Conservation (phyloP, 1,139 yeast genomes). For the Casaregolazyma lundiana region DNA sequence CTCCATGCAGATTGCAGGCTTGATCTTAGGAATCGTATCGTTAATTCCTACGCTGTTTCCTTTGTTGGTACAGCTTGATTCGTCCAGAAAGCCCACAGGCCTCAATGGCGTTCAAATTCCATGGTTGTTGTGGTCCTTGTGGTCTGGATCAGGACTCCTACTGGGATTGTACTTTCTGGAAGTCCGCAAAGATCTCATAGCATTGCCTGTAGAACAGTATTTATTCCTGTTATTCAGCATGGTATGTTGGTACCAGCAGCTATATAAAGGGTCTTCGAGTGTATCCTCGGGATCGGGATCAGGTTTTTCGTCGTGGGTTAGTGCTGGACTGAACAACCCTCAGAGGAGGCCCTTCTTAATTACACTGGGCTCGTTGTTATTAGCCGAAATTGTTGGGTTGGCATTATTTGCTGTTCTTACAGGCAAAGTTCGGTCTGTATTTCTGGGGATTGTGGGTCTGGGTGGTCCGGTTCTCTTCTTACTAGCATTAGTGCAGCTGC, state of each 20-base stretch:
- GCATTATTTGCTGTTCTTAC: slow-evolving; percentile 4
- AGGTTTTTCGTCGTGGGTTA: neutral
- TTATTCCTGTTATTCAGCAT: slow-evolving; percentile 14
- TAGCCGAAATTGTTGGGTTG: slow-evolving; percentile 5
- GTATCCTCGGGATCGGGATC: neutral
- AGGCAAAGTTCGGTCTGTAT: slow-evolving; percentile 5
- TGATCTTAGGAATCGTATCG: slow-evolving; percentile 12
- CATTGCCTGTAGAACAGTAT: slow-evolving; percentile 15
- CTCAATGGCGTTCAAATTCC: slow-evolving; percentile 12
- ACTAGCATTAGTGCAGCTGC: slow-evolving; percentile 14
- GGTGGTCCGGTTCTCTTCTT: slow-evolving; percentile 13
- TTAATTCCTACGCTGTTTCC: slow-evolving; percentile 17
- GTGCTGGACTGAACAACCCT: slow-evolving; percentile 1
- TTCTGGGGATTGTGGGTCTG: slow-evolving; percentile 11
- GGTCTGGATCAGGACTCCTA: slow-evolving; percentile 13
- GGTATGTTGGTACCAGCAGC: slow-evolving; percentile 17
- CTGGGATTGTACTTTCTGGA: slow-evolving; percentile 16
- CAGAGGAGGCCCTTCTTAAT: slow-evolving; percentile 2
- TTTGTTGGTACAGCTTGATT: slow-evolving; percentile 17
- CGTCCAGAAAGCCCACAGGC: slow-evolving; percentile 10
- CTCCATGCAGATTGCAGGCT: slow-evolving; percentile 10
- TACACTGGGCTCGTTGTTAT: neutral
- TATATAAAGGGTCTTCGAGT: slow-evolving; percentile 5
- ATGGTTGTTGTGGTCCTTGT: slow-evolving; percentile 16
- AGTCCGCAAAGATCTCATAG: slow-evolving; percentile 13